Conservation (phyloP, 1,284 basidiomycete species). For the Vanrija sp. region DNA sequence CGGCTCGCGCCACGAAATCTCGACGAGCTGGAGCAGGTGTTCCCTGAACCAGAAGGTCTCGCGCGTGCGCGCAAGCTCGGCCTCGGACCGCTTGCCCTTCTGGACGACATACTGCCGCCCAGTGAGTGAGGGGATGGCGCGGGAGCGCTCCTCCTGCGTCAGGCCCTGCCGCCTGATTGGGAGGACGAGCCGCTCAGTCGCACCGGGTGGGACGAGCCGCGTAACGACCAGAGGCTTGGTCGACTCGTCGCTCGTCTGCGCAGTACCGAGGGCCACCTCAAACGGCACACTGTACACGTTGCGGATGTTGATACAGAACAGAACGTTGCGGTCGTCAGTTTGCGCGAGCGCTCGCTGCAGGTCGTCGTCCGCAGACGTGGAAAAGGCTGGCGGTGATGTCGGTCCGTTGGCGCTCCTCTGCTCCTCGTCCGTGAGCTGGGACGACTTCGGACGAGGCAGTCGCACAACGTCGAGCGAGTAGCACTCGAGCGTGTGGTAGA, state of each 20-base stretch:
- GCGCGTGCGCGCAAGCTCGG: slow-evolving; percentile 61
- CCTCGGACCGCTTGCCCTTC: slow-evolving; percentile 61
- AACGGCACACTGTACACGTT: slow-evolving; percentile 88
- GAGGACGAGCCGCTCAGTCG: slow-evolving; percentile 71
- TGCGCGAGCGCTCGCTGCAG: slow-evolving; percentile 46
- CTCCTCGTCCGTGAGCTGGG: too few relatives aligned
- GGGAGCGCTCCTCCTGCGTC: slow-evolving; percentile 56
- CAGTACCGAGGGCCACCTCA: slow-evolving; percentile 69
- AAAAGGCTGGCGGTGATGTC: slow-evolving; percentile 4
- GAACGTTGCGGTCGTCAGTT: slow-evolving; percentile 66
- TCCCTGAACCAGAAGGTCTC: slow-evolving; percentile 94
- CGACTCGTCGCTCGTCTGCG: neutral
- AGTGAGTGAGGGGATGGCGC: slow-evolving; percentile 75
- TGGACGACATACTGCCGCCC: slow-evolving; percentile 89
- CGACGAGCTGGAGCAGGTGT: slow-evolving; percentile 65
- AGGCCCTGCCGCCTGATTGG: slow-evolving; percentile 70
- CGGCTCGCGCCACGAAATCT: slow-evolving; percentile 78
- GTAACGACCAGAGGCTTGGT: slow-evolving; percentile 50
- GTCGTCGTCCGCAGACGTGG: slow-evolving; percentile 26
- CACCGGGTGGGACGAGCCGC: slow-evolving; percentile 72
- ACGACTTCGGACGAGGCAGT: slow-evolving; percentile 6
- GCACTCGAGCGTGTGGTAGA: slow-evolving; percentile 87
- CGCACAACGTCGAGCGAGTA: slow-evolving; percentile 72
- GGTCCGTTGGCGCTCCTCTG: too few relatives aligned
- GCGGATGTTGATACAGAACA: slow-evolving; percentile 78